Conservation (phyloP, 2,329 filamentous ascomycete genomes). For the Cladosporium sp. region DNA sequence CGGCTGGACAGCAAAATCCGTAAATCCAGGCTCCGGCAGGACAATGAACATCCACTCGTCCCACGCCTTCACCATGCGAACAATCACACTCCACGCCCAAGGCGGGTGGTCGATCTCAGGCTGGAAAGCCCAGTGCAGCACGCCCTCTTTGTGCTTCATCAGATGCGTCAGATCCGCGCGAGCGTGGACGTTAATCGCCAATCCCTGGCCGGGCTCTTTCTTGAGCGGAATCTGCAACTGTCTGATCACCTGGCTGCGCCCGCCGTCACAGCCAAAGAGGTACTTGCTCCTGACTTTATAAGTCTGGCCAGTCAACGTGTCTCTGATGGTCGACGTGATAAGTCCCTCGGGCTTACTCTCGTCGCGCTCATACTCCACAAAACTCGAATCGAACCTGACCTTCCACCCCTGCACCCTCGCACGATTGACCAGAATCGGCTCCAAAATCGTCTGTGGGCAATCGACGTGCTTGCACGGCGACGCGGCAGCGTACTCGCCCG, state of each 20-base stretch:
- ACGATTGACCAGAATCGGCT: slow-evolving; percentile 39
- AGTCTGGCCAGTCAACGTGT: slow-evolving; percentile 31
- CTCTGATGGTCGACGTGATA: slow-evolving; percentile 35
- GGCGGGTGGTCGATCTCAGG: slow-evolving; percentile 47
- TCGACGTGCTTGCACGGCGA: slow-evolving; percentile 41
- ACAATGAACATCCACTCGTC: slow-evolving; percentile 52
- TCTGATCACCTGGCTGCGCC: slow-evolving; percentile 42
- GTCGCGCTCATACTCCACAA: slow-evolving; percentile 28
- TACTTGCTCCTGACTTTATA: slow-evolving; percentile 52
- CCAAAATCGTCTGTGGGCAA: slow-evolving; percentile 42
- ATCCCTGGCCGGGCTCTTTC: slow-evolving; percentile 40
- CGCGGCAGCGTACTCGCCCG: slow-evolving; percentile 39
- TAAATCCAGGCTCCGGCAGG: slow-evolving; percentile 40
- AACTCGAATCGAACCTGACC: slow-evolving; percentile 37
- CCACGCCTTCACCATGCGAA: slow-evolving; percentile 62
- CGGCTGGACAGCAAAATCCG: slow-evolving; percentile 36
- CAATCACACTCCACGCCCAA: slow-evolving; percentile 49
- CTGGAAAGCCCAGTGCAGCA: slow-evolving; percentile 58
- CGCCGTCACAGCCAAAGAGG: slow-evolving; percentile 58
- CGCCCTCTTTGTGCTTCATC: slow-evolving; percentile 50
- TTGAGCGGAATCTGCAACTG: slow-evolving; percentile 47
- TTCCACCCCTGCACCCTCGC: slow-evolving; percentile 37
- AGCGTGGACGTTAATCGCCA: slow-evolving; percentile 49
- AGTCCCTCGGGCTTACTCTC: slow-evolving; percentile 17
- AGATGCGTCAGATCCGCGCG: slow-evolving; percentile 49